Conservation (phyloP, 495 filamentous ascomycete species). For the Viridothelium virens region DNA sequence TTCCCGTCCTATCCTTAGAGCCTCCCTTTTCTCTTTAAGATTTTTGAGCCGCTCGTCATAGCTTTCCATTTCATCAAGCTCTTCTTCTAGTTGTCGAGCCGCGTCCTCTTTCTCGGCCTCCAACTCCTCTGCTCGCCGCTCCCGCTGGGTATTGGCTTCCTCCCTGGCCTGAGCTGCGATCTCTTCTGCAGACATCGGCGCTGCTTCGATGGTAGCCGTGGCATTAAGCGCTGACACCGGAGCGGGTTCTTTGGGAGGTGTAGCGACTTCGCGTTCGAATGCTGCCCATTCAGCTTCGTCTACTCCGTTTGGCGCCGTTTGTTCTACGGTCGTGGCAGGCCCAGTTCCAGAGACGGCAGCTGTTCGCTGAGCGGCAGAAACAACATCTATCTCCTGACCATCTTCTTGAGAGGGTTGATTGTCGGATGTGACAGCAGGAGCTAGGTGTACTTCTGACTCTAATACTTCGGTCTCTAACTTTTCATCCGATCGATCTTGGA, state of each 20-base stretch:
- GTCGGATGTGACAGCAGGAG: constrained; percentile 5
- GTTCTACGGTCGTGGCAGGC: constrained; percentile 15
- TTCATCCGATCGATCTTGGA: constrained; percentile 3
- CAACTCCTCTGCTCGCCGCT: constrained; percentile 53
- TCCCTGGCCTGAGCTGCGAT: constrained; percentile 57
- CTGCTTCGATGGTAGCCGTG: constrained; percentile 61
- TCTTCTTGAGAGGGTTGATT: not conserved
- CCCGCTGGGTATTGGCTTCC: constrained; percentile 45
- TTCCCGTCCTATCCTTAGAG: constrained; percentile 45
- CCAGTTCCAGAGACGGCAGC: constrained; percentile 12
- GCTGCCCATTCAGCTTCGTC: constrained; percentile 87
- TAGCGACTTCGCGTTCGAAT: constrained; percentile 78
- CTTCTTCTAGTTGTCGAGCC: constrained; percentile 67
- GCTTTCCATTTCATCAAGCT: constrained; percentile 92
- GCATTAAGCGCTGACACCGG: constrained; percentile 30
- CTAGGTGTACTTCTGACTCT: constrained; percentile 19
- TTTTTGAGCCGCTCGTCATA: constrained; percentile 71
- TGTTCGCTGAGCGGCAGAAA: not conserved
- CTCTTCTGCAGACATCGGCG: constrained; percentile 62
- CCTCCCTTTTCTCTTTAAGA: constrained; percentile 64
- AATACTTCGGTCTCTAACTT: constrained; percentile 9
- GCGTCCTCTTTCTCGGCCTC: constrained; percentile 85
- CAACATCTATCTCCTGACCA: not conserved
- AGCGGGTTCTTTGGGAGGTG: constrained; percentile 39
- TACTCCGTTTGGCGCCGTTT: constrained; percentile 32